Conservation (phyloP, 2,329 filamentous ascomycete species). For the Stenocarpella maydis region DNA sequence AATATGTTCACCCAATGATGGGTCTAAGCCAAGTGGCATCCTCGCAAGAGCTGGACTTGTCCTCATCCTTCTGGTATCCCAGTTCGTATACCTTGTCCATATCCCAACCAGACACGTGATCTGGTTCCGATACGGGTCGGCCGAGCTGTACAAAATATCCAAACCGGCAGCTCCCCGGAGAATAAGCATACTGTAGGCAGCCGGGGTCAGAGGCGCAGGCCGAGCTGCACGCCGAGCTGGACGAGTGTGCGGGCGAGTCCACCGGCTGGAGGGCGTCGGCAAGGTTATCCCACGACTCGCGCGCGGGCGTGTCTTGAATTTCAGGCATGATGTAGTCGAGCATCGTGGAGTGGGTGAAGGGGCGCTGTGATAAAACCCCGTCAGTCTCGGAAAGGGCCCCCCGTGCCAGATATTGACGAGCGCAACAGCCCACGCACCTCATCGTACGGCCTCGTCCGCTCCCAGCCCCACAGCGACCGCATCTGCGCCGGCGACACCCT, state of each 20-base stretch:
- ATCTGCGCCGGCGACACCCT: neutral
- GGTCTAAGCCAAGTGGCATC: constrained; percentile 1
- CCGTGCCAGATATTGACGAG: too few species aligned
- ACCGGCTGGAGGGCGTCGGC: neutral
- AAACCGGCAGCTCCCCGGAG: neutral
- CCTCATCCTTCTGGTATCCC: neutral
- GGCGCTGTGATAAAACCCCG: neutral
- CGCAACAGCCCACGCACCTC: neutral
- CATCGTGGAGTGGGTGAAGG: neutral
- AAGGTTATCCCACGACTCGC: neutral
- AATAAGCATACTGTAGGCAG: neutral
- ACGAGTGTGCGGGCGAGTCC: neutral
- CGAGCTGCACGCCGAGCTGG: neutral
- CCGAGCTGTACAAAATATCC: constrained; percentile 6
- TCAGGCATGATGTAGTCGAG: neutral
- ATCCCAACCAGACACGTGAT: neutral
- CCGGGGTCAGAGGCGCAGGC: neutral
- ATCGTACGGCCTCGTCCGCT: neutral
- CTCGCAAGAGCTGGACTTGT: neutral
- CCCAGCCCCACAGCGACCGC: neutral
- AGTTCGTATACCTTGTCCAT: neutral
- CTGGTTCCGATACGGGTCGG: neutral
- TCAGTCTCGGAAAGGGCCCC: neutral
- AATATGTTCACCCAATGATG: neutral
- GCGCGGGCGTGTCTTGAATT: neutral